Percentiles rank a stretch among this genome's conserved stretches.
phyloP scores from a whole-genome alignment of 176 grass and related monocot genomes.

The Echinochloa phyllopogon region DNA sequence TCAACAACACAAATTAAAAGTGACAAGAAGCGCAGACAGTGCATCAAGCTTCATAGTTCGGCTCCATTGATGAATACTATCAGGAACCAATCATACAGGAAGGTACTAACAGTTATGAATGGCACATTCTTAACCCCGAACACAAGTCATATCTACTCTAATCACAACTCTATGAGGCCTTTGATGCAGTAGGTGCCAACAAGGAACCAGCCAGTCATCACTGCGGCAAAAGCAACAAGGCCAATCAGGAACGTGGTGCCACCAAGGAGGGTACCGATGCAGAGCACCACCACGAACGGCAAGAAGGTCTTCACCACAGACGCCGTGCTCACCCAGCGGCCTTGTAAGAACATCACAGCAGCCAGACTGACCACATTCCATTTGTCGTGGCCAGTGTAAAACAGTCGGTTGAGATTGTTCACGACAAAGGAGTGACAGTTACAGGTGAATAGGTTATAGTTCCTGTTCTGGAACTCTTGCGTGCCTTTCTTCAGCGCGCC shows the following conservation, averaged over 20 bases:
- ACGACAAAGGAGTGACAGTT: slow-evolving; percentile 96
- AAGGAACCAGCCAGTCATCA: slow-evolving; percentile 76
- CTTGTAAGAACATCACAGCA: slow-evolving; percentile 65
- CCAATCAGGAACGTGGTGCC: slow-evolving; percentile 57
- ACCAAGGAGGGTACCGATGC: slow-evolving; percentile 56
- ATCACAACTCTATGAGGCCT: slow-evolving; percentile 76
- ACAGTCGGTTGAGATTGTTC: slow-evolving; percentile 81
- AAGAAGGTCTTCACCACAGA: slow-evolving; percentile 61
- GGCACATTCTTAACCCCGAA: neutral
- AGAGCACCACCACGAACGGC: slow-evolving; percentile 57
- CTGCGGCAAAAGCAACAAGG: slow-evolving; percentile 48
- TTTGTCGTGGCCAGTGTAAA: slow-evolving; percentile 61
- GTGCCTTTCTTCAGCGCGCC: slow-evolving; percentile 67
- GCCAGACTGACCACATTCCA: slow-evolving; percentile 94
- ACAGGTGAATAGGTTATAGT: slow-evolving; percentile 92
- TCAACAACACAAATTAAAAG: neutral
- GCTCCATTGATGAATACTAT: neutral
- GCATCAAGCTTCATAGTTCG: neutral
- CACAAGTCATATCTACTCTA: neutral
- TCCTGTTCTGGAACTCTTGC: slow-evolving; percentile 83
- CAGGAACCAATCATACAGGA: neutral
- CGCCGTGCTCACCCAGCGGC: slow-evolving; percentile 62
- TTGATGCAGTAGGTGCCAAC: slow-evolving; percentile 89
- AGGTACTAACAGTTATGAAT: neutral
- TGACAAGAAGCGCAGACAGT: neutral